Percentiles rank a stretch among this genome's conserved stretches.
phyloP scores from a whole-genome alignment of 2,329 filamentous ascomycete species.

The Zymoseptoria crescenta region DNA sequence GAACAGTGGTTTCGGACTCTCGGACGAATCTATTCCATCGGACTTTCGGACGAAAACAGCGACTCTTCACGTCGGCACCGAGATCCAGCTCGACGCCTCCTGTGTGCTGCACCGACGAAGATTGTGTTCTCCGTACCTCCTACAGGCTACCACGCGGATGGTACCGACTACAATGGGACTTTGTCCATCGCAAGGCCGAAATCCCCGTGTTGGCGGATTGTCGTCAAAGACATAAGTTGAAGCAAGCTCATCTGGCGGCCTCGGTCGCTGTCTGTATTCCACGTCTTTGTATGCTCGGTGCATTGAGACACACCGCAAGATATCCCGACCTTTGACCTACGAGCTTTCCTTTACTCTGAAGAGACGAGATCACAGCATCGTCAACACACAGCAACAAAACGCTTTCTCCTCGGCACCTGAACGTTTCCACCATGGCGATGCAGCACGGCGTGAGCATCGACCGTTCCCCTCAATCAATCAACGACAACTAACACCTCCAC shows the following conservation, averaged over 20 bases:
- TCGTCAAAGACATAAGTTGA: neutral
- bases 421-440: neutral
- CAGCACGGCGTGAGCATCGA: neutral
- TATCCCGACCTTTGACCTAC: neutral
- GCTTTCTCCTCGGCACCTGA: neutral
- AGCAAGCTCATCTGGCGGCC: too few species aligned
- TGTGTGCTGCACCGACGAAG: neutral
- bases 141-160: neutral
- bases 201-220: neutral
- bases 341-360: neutral
- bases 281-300: neutral
- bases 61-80: neutral
- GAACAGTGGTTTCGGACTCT: too few species aligned
- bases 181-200: neutral
- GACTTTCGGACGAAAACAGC: neutral
- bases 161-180: neutral
- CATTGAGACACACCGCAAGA: neutral
- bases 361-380: neutral
- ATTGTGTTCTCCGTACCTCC: neutral
- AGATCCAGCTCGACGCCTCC: neutral
- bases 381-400: neutral
- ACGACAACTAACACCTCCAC: neutral
- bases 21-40: too few species aligned
- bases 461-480: neutral
- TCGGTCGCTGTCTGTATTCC: too few species aligned